Conservation (phyloP, 805 yeast species). For the Yarrowia deformans region DNA sequence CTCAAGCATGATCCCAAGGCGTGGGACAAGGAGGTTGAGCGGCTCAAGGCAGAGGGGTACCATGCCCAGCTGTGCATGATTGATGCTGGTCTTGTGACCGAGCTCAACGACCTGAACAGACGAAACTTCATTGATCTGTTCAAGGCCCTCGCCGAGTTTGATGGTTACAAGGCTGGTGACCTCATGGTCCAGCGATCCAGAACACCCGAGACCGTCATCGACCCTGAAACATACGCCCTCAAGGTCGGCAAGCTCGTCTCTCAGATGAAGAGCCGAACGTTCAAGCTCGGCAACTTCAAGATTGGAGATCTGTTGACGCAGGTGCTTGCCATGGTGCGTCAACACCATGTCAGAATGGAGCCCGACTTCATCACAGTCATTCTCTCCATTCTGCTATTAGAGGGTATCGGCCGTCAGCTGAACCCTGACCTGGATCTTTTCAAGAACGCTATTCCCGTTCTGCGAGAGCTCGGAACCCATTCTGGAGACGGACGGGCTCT, state of each 20-base stretch:
- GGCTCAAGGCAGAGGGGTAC: slow-evolving; percentile 63
- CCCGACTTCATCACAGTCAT: slow-evolving; percentile 95
- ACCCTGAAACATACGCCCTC: slow-evolving; percentile 83
- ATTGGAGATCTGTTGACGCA: slow-evolving; percentile 90
- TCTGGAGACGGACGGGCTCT: slow-evolving; percentile 60
- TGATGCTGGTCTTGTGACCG: slow-evolving; percentile 94
- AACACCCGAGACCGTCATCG: slow-evolving; percentile 90
- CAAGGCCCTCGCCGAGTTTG: slow-evolving; percentile 86
- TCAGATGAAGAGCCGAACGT: slow-evolving; percentile 83
- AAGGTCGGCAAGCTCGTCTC: slow-evolving; percentile 85
- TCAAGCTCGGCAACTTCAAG: slow-evolving; percentile 88
- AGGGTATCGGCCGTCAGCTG: slow-evolving; percentile 93
- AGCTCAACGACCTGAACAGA: slow-evolving; percentile 76
- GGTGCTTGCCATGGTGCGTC: slow-evolving; percentile 88
- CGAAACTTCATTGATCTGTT: slow-evolving; percentile 88
- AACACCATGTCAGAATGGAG: slow-evolving; percentile 96
- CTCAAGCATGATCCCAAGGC: slow-evolving; percentile 48
- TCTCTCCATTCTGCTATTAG: slow-evolving; percentile 88
- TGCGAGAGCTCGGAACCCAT: slow-evolving; percentile 77
- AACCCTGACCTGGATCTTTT: slow-evolving; percentile 93
- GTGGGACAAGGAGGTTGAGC: slow-evolving; percentile 58
- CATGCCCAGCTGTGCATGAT: slow-evolving; percentile 87
- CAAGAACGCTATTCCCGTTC: slow-evolving; percentile 89
- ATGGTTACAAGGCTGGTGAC: slow-evolving; percentile 94
- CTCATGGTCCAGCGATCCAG: slow-evolving; percentile 93